Evolutionary conservation across 306 rosid genomes (phyloP), one percentile per base, ranked within the genome.

Genomic region (Vachellia pachyceras): DNA sequence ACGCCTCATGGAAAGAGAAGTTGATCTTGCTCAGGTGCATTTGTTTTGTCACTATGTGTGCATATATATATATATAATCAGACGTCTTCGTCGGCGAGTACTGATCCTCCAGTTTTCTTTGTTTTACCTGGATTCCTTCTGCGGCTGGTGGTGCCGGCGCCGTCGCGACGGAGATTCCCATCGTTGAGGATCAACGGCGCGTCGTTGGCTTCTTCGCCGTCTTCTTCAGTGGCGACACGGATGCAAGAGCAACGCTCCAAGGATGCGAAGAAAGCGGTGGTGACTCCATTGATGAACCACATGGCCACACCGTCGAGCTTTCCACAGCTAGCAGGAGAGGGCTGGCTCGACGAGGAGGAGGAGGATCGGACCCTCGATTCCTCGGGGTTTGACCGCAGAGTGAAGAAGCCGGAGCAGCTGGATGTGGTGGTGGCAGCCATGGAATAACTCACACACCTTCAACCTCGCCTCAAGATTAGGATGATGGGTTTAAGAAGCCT

Each of bases 251-350:
- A 93, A 9, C 91, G 81, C 37, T 91, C 92, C 50, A 93, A 58
- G 42, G 97, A 93, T 0, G 97, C 94, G 13, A 93, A 93, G 75
- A 93, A 93, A 58, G 90, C 94, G 52, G 87, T 80, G 0, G 91
- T 77, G 46, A 93, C 85, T 15, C 97, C 89, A 49, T 91, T 87
- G 70, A 93, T 15, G 81, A 93, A 87, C 97, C 96, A 93, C 92
- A 80, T 91, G 54, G 87, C 97, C 49, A 91, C 90, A 0, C 94
- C 90, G 64, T 93, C 94, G 37, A 92, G 63, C 84, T 89, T 92
- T 44, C 93, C 83, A 47, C 92, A 88, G 39, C 81, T 87, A 0
- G 82, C 85, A 0, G 86, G 46, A 36, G 92, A 77, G 40, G 82
- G 64, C 1, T 86, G 86, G 73, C 74, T 83, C 39, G 87, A 78